Conservation (phyloP, 805 yeast species). For the Hanseniaspora meyeri region DNA sequence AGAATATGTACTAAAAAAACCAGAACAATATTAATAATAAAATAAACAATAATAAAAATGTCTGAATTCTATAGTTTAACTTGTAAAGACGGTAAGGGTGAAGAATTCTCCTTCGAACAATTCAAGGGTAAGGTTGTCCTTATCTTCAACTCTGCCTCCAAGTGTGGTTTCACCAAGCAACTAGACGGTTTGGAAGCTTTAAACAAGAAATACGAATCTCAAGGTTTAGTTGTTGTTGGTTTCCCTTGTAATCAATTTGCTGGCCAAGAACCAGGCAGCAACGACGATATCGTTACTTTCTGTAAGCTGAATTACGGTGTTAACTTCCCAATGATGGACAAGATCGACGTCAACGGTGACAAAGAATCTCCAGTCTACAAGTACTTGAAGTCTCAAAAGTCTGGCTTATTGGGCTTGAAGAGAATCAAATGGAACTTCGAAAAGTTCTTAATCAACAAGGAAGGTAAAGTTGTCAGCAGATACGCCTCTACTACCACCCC, state of each 20-base stretch:
- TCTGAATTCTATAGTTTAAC: constrained; percentile 53
- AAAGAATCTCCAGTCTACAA: constrained; percentile 56
- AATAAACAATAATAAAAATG: constrained; percentile 25
- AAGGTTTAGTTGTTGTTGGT: constrained; percentile 60
- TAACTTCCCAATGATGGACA: constrained; percentile 67
- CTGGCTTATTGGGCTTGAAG: constrained; percentile 51
- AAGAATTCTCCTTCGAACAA: constrained; percentile 46
- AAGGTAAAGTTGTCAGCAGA: constrained; percentile 47
- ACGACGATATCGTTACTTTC: constrained; percentile 60
- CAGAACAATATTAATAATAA: neutral
- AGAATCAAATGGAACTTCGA: constrained; percentile 74
- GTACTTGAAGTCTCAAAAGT: constrained; percentile 53
- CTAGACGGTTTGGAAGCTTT: constrained; percentile 60
- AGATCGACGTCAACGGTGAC: constrained; percentile 69
- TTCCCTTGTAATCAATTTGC: constrained; percentile 91
- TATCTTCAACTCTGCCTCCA: constrained; percentile 78
- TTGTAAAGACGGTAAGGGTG: constrained; percentile 49
- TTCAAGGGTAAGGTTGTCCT: constrained; percentile 71
- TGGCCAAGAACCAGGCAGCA: constrained; percentile 60
- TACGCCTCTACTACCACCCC: constrained; percentile 49
- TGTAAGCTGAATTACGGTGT: constrained; percentile 67
- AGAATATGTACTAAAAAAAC: neutral
- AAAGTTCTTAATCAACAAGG: constrained; percentile 48
- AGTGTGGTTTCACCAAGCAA: constrained; percentile 75
- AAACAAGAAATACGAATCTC: constrained; percentile 50